phyloP scores from a whole-genome alignment of 2,329 filamentous ascomycete genomes.

The Coniella lustricola region DNA sequence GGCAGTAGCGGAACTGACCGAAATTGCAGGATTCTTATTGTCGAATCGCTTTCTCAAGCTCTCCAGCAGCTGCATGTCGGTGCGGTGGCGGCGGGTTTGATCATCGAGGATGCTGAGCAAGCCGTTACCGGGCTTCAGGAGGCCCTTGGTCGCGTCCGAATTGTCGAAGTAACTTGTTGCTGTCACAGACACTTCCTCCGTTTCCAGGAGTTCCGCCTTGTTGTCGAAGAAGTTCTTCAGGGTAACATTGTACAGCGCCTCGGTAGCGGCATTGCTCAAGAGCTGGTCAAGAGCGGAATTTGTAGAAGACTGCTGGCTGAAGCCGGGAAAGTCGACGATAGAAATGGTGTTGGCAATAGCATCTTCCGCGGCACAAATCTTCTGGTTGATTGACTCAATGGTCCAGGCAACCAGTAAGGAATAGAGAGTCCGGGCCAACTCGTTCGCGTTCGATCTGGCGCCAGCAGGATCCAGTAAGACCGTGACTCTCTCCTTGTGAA shows the following conservation, averaged over 20 bases:
- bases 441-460: conserved; percentile 85
- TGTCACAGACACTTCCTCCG: conserved; percentile 83
- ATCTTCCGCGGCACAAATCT: conserved; percentile 80
- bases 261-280: conserved; percentile 87
- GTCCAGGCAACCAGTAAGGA: conserved; percentile 90
- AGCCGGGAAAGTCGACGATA: conserved; percentile 93
- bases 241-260: conserved; percentile 87
- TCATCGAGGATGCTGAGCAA: conserved; percentile 92
- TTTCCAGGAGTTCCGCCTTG: conserved; percentile 87
- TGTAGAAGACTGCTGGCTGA: conserved; percentile 76
- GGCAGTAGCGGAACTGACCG: conserved; percentile 66
- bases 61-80: conserved; percentile 84
- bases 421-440: conserved; percentile 88
- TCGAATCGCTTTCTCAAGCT: conserved; percentile 89
- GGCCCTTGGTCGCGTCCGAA: conserved; percentile 82
- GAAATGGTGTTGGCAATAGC: conserved; percentile 88
- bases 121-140: conserved; percentile 89
- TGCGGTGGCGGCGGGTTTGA: conserved; percentile 82
- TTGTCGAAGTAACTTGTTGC: conserved; percentile 98
- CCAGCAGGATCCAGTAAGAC: conserved; percentile 94
- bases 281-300: conserved; percentile 85
- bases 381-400: conserved; percentile 87
- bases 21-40: conserved; percentile 85
- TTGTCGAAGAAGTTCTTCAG: conserved; percentile 94
- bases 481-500: conserved; percentile 94